Percentiles rank a stretch among this genome's conserved stretches.
Conservation (phyloP, 192 early-diverging fungal genomes). For the Backusella psychrophila region DNA sequence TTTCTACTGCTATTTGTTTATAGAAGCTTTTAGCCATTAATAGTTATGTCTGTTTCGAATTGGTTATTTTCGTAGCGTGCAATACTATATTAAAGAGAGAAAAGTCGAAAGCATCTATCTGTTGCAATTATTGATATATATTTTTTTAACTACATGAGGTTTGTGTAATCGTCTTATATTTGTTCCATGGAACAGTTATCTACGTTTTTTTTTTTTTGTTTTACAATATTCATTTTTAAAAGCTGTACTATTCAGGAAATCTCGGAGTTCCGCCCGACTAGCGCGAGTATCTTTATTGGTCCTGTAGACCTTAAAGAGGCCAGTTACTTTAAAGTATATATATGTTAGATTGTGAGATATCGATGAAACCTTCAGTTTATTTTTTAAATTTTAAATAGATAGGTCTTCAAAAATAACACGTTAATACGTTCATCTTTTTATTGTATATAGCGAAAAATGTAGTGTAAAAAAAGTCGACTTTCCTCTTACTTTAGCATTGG, state of each 20-base stretch:
- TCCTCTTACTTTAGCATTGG: no score
- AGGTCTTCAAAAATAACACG: no score
- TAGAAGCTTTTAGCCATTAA: background rate
- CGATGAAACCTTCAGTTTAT: background rate
- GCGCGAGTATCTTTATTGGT: background rate
- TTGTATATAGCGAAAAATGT: no score
- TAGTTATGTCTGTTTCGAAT: background rate
- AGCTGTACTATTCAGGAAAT: background rate
- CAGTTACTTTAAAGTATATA: background rate
- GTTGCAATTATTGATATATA: background rate
- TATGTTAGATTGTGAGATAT: background rate
- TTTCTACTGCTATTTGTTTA: background rate
- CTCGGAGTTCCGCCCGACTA: background rate
- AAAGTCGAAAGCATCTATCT: background rate
- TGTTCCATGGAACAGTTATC: background rate
- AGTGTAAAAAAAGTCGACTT: no score
- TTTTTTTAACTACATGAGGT: background rate
- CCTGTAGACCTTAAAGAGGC: background rate
- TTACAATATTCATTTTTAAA: background rate
- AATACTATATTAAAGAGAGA: background rate
- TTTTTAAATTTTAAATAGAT: no score
- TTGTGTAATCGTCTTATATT: background rate
- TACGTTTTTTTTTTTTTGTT: background rate
- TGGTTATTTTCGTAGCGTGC: background rate
- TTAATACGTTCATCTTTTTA: no score